Evolutionary conservation across 257 asterid genomes (phyloP), one percentile per base, ranked within the genome.

Genomic region (Henckelia pumila): DNA sequence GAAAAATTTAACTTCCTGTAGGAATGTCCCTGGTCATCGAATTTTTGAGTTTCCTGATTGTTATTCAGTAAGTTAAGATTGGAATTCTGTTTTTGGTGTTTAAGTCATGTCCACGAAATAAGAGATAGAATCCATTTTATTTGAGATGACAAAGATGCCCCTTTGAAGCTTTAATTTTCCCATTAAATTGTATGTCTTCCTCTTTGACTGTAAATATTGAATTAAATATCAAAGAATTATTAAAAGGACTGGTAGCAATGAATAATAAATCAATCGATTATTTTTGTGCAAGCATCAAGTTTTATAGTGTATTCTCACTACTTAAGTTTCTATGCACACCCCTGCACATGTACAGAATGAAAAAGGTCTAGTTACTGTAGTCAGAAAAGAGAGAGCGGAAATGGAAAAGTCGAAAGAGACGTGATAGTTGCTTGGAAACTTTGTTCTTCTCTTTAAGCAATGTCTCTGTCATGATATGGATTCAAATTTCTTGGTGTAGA

Each of bases 401-500:
- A 32, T 67, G 2, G 35, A 19, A 23, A 50, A 50, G 22, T 30
- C 19, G 56, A 72, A 49, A 40, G 32, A 21, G 25, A 26, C 4
- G 14, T 3, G 9, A 59, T 35, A 33, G 40, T 23, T 71, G 28
- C 72, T 56, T 14, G 56, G 50, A 32, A n/a, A 52, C 55, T 26
- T 56, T 64, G 61, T 35, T 62, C 8, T 30, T 60, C 20, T 17
- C 55, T 47, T 44, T 47, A 47, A 47, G 55, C 55, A 47, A 47
- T 17, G 55, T 55, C 26, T n/a, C 52, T 69, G 4, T 55, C 26
- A n/a, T 68, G 24, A 58, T 67, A 52, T 59, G 59, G 68, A 76
- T 52, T 23, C 47, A 56, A 60, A 40, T 75, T 69, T 52, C 29
- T 71, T 68, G 76, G 44, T 72, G 83, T 92, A 93, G 99, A 90